Evolutionary conservation across 805 yeast genomes (phyloP).

Genomic region (Nakazawaea ambrosiae): DNA sequence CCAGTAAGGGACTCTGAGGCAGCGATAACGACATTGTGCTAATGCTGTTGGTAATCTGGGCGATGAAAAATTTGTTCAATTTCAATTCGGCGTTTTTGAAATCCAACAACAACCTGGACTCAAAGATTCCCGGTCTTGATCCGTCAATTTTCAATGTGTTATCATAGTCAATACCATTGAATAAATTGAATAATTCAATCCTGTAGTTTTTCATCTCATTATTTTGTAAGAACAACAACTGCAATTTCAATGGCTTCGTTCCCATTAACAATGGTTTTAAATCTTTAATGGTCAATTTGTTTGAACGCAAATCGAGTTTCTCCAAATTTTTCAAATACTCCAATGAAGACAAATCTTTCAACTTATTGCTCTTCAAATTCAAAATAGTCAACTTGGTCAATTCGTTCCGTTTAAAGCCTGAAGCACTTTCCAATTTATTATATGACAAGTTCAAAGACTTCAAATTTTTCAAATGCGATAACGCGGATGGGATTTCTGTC

Average conservation of each 20-base stretch:
- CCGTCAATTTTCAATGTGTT: constrained; percentile 49
- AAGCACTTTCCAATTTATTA: constrained; percentile 31
- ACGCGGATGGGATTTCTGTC: constrained; percentile 44
- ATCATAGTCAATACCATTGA: constrained; percentile 44
- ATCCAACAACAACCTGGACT: constrained; percentile 46
- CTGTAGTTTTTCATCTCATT: constrained; percentile 34
- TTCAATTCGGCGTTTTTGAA: constrained; percentile 37
- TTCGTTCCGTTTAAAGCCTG: constrained; percentile 26
- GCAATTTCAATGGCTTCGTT: constrained; percentile 16
- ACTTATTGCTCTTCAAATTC: constrained; percentile 42
- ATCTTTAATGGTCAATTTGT: constrained; percentile 29
- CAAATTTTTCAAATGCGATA: constrained; percentile 38
- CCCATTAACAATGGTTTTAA: constrained; percentile 32
- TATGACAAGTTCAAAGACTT: constrained; percentile 48
- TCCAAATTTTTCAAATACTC: constrained; percentile 36
- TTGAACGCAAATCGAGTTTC: constrained; percentile 47
- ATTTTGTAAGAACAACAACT: constrained; percentile 21
- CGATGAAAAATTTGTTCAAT: constrained; percentile 32
- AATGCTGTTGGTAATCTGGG: constrained; percentile 29
- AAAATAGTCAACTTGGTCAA: constrained; percentile 37
- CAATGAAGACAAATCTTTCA: constrained; percentile 35
- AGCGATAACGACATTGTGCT: constrained; percentile 18
- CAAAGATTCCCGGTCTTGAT: constrained; percentile 56
- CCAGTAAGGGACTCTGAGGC: neutral
- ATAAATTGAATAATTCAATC: constrained; percentile 46